Percentiles rank a stretch among this genome's conserved stretches.
Evolutionary conservation across 1,284 basidiomycete species (phyloP).

Genomic region (Megacollybia platyphylla): DNA sequence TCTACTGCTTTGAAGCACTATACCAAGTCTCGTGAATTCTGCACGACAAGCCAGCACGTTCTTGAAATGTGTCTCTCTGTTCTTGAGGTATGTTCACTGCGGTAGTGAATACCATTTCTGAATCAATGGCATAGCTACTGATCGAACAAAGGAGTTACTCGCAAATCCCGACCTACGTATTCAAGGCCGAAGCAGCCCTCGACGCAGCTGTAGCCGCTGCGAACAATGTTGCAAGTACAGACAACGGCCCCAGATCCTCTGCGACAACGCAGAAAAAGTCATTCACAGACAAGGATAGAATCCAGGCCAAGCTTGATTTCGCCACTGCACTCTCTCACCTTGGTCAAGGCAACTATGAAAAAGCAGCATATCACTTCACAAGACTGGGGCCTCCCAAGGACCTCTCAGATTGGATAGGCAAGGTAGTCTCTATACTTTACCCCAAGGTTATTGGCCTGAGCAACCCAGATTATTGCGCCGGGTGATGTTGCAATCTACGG

Average conservation of each 20-base stretch:
- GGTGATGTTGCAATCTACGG: conserved; percentile 79
- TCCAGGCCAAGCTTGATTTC: conserved; percentile 70
- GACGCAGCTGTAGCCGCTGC: conserved; percentile 37
- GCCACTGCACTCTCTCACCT: conserved; percentile 65
- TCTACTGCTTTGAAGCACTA: conserved; percentile 62
- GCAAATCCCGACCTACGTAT: conserved; percentile 76
- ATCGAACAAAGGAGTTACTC: conserved; percentile 76
- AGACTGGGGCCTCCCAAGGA: conserved; percentile 52
- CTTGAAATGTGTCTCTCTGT: conserved; percentile 78
- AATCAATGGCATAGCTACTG: conserved; percentile 37
- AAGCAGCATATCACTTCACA: conserved; percentile 61
- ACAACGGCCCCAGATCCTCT: conserved; percentile 12
- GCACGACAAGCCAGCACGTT: conserved; percentile 73
- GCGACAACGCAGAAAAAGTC: conserved; percentile 26
- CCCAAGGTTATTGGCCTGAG: background rate
- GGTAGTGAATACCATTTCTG: background rate
- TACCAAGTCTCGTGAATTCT: conserved; percentile 78
- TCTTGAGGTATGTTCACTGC: conserved; percentile 42
- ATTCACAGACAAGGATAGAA: conserved; percentile 42
- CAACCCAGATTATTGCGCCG: conserved; percentile 51
- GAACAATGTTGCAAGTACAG: conserved; percentile 9
- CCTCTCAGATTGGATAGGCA: conserved; percentile 60
- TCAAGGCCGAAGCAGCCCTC: conserved; percentile 82
- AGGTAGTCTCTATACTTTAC: conserved; percentile 22
- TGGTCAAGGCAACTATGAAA: conserved; percentile 59